Base-by-base conservation (phyloP, 1,139 yeast species). In the Komagataea norvegica region DNA sequence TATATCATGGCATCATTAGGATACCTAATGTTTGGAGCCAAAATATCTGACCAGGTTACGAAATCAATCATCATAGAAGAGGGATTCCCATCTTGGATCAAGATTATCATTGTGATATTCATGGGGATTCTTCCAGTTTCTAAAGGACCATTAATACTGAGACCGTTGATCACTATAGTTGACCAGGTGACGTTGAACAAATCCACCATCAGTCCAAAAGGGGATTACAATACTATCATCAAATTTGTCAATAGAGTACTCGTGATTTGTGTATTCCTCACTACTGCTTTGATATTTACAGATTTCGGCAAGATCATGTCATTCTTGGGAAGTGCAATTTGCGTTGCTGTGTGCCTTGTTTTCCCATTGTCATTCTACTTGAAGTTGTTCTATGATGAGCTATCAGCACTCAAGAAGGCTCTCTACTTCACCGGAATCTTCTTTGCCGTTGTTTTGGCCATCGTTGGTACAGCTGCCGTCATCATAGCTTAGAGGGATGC, bases 271-370 rank as follows among this genome's bases (percentile, higher is more conserved):
- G 24, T 52, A 7, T 52, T 49, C 33, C 47, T 78, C 33, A 34
- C 59, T 4, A 49, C 75, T 24, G 70, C 89, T 1, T 59, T 79
- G 27, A 44, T 74, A 7, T 72, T 82, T 49, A 78, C 79, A 2
- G 73, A 79, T 30, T 85, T 85, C 60, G 93, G 89, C 33, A 72
- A 73, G 46, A 72, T 84, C 41, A 78, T 85, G 65, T 79, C 91
- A 2, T 72, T 84, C 39, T 62, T 83, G 43, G 94, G 94, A 3
- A 69, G 85, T 41, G 72, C 83, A 4, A 70, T 85, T 38, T 83
- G 93, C 50, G 77, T 79, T 51, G 72, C 82, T 1, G 79, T 85
- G 36, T 85, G 94, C 54, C 63, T 84, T 41, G 69, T 81, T 0
- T 68, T 79, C 25, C 95, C 95, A 2, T 58, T 80, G 8, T 53